phyloP scores from a whole-genome alignment of 73 alveolate genomes.

The Blepharisma japonicum region DNA sequence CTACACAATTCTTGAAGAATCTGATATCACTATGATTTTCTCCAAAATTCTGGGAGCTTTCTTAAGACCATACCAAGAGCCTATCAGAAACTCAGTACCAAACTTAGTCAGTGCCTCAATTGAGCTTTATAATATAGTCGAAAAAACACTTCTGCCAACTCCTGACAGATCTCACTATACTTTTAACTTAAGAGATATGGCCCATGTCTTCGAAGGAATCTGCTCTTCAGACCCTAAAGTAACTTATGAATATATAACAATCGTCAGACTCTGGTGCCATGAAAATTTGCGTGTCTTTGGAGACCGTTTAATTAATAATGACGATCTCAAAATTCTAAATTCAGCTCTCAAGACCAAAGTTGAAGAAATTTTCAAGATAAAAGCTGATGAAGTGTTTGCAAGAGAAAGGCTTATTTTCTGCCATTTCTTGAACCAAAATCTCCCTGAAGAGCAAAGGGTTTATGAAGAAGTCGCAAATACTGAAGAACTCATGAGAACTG shows the following conservation, averaged over 20 bases:
- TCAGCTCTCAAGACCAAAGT: conserved; percentile 62
- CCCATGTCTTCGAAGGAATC: conserved; percentile 53
- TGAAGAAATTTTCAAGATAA: conserved; percentile 50
- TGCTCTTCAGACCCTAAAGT: conserved; percentile 42
- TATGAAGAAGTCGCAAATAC: conserved; percentile 58
- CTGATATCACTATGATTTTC: conserved; percentile 63
- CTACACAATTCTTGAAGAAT: conserved; percentile 30
- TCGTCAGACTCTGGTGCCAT: conserved; percentile 98
- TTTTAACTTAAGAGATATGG: conserved; percentile 98
- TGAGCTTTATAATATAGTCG: conserved; percentile 88
- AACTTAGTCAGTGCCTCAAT: conserved; percentile 62
- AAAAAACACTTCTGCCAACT: conserved; percentile 97
- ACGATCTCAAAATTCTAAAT: conserved; percentile 90
- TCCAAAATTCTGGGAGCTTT: conserved; percentile 54
- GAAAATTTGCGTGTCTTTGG: conserved; percentile 99
- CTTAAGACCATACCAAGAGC: conserved; percentile 64
- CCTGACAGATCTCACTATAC: conserved; percentile 99
- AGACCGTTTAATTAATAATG: conserved; percentile 95
- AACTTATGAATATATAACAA: conserved; percentile 47
- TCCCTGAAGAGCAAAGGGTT: conserved; percentile 38
- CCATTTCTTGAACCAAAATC: conserved; percentile 66
- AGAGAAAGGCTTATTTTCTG: conserved; percentile 97
- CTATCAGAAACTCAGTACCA: conserved; percentile 40
- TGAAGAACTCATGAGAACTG: conserved; percentile 53
- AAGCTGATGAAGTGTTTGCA: conserved; percentile 77